Evolutionary conservation across 179 eudicot genomes (phyloP).

Genomic region (Gypsophila paniculata): DNA sequence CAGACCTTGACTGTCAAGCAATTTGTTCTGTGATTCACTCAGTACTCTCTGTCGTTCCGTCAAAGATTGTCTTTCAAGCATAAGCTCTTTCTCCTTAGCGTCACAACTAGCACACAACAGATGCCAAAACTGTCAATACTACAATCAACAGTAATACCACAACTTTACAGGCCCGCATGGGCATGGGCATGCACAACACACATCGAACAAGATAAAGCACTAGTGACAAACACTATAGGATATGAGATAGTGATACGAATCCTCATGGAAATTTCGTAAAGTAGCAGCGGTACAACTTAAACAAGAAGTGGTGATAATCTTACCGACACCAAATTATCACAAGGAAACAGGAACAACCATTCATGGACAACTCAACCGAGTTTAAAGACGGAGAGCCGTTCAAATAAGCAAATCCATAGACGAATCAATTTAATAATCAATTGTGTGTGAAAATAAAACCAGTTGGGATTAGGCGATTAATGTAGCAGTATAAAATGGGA

Average conservation of each 20-base stretch:
- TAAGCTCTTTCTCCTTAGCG: conserved; percentile 70
- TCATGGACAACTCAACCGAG: too few species aligned
- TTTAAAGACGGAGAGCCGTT: too few species aligned
- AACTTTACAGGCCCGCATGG: neutral
- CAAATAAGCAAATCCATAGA: too few species aligned
- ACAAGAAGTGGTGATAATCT: too few species aligned
- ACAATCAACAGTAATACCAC: neutral
- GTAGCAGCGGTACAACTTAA: too few species aligned
- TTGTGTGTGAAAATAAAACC: too few species aligned
- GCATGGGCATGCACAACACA: neutral
- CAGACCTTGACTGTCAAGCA: conserved; percentile 73
- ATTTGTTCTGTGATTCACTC: conserved; percentile 59
- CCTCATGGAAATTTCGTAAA: too few species aligned
- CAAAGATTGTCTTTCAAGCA: conserved; percentile 69
- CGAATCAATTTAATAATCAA: too few species aligned
- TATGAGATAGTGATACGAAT: neutral
- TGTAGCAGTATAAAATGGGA: too few species aligned
- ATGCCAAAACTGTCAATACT: conserved; percentile 12
- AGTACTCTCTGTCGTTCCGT: conserved; percentile 59
- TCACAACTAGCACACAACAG: conserved; percentile 47
- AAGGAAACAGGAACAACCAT: too few species aligned
- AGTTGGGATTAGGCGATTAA: too few species aligned
- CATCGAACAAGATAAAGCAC: neutral
- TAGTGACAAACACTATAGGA: neutral
- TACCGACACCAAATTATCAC: too few species aligned